Percentiles rank a stretch among this genome's conserved stretches.
These are phyloP conservation scores for Colletotrichum agaves DNA, from an alignment of 2,329 filamentous ascomycete genomes.

Conservation along the genomic window DNA sequence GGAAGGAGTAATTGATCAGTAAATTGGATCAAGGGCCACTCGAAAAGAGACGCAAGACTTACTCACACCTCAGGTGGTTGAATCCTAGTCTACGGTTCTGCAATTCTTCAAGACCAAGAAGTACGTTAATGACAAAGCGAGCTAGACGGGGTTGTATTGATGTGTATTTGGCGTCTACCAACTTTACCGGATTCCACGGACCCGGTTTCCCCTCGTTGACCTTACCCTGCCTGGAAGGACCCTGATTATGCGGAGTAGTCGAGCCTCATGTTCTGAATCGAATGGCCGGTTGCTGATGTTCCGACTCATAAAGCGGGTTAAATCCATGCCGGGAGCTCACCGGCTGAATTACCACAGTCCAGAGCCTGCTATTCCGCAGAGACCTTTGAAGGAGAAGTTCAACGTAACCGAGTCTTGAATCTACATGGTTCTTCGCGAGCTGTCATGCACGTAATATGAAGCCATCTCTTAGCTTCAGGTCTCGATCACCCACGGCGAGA, in stretches of 20 bases:
- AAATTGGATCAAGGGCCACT: no score
- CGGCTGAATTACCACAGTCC: background rate
- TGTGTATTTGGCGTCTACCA: background rate
- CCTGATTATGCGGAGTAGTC: slow-evolving; percentile 26
- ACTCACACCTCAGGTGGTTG: no score
- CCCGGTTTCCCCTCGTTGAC: background rate
- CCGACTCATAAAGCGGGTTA: no score
- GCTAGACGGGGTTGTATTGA: no score
- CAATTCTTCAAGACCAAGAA: no score
- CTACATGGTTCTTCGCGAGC: background rate
- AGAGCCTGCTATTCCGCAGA: background rate
- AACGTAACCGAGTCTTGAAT: background rate
- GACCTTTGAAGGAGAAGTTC: background rate
- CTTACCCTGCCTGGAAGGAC: background rate
- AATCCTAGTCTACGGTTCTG: no score
- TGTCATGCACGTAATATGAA: background rate
- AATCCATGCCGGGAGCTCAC: background rate
- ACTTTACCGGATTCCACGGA: background rate
- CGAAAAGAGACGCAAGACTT: no score
- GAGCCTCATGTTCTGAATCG: no score
- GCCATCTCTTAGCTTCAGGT: background rate
- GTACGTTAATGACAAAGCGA: no score
- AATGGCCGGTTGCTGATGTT: no score
- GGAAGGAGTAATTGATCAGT: no score
- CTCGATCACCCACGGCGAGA: background rate